These are phyloP conservation scores for Microbotryum scabiosae DNA, from an alignment of 1,284 basidiomycete genomes.

Conservation along the genomic window DNA sequence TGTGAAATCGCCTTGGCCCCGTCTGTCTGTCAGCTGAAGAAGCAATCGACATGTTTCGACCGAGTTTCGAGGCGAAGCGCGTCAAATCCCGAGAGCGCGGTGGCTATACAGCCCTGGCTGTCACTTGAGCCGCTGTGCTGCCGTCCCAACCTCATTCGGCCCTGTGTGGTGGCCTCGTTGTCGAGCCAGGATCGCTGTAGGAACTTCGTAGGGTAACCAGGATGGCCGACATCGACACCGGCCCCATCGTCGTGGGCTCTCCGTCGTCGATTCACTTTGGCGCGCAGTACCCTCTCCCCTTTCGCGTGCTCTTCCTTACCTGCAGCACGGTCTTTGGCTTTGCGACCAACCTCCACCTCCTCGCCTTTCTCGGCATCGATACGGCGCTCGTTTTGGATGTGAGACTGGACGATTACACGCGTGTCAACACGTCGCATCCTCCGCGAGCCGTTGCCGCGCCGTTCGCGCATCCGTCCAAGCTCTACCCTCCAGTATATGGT, in stretches of 20 bases:
- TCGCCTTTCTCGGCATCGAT: conserved; percentile 66
- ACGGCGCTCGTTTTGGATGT: conserved; percentile 54
- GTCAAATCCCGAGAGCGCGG: too few species aligned
- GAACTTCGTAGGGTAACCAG: not conserved
- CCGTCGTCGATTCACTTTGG: conserved; percentile 41
- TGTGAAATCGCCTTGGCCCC: too few species aligned
- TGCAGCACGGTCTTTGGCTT: conserved; percentile 65
- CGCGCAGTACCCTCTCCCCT: conserved; percentile 65
- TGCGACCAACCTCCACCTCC: conserved; percentile 79
- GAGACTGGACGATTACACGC: conserved; percentile 10
- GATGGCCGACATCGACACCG: conserved; percentile 14
- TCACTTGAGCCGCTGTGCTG: too few species aligned
- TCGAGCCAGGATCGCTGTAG: too few species aligned
- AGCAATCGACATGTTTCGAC: too few species aligned
- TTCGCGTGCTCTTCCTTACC: conserved; percentile 64
- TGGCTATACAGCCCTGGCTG: too few species aligned
- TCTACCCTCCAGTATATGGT: conserved; percentile 33
- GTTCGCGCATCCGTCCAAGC: conserved; percentile 31
- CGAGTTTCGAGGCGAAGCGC: too few species aligned
- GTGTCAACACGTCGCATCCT: not conserved
- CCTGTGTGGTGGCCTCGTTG: too few species aligned
- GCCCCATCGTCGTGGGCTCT: not conserved
- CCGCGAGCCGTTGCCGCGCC: conserved; percentile 2
- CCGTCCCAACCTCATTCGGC: too few species aligned
- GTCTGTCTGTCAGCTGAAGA: too few species aligned